Evolutionary conservation across 306 rosid species (phyloP).

Genomic region (Pterocarpus santalinus): DNA sequence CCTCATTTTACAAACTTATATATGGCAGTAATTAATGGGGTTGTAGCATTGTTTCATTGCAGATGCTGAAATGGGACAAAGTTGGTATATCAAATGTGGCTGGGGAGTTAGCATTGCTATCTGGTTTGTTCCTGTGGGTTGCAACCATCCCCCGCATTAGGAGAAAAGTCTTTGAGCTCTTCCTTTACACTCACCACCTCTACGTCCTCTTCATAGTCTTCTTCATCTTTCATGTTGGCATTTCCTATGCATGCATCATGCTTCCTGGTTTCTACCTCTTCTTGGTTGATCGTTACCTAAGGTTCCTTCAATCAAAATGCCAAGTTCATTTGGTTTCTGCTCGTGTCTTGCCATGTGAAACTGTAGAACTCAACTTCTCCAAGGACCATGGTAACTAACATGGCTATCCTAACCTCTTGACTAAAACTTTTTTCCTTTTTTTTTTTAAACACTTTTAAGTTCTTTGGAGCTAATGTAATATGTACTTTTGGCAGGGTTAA

Average conservation of each 20-base stretch:
- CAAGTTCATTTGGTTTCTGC: constrained; percentile 59
- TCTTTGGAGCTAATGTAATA: not conserved
- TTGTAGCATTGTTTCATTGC: constrained; percentile 32
- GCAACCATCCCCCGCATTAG: constrained; percentile 69
- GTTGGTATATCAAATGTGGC: constrained; percentile 64
- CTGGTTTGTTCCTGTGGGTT: constrained; percentile 70
- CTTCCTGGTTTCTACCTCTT: constrained; percentile 88
- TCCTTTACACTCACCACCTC: constrained; percentile 77
- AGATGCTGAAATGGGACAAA: constrained; percentile 73
- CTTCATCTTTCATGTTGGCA: constrained; percentile 78
- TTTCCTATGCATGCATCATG: constrained; percentile 57
- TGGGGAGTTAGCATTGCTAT: constrained; percentile 70
- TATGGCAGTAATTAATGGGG: not conserved
- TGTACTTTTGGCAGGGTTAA: constrained; percentile 56
- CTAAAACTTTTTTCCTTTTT: too few relatives aligned
- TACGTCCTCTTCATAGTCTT: constrained; percentile 72
- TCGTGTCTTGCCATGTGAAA: constrained; percentile 67
- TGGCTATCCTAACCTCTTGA: not conserved
- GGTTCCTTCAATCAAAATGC: constrained; percentile 69
- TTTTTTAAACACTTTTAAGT: too few relatives aligned
- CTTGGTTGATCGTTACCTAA: constrained; percentile 71
- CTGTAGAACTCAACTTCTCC: constrained; percentile 81
- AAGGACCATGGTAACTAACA: constrained; percentile 59
- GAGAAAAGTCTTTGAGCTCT: constrained; percentile 72
- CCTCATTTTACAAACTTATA: too few relatives aligned